Percentiles rank a stretch among this genome's conserved stretches.
These are phyloP conservation scores for Trypanosoma mega DNA, from an alignment of 208 protist species.

Conservation along the genomic window DNA sequence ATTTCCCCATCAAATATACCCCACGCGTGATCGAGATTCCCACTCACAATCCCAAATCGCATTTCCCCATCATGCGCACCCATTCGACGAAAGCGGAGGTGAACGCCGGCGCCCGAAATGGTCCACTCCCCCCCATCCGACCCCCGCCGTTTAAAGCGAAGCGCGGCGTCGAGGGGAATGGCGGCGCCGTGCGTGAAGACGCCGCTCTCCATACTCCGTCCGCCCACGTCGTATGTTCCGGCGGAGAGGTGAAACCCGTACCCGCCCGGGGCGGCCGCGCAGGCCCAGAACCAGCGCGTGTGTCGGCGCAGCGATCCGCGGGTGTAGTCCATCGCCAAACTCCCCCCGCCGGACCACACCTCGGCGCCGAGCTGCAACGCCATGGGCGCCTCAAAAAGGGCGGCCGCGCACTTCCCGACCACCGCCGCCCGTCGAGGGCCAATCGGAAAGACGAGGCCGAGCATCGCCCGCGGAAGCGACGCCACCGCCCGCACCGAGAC, in stretches of 20 bases:
- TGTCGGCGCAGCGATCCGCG: constrained; percentile 38
- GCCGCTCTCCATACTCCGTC: constrained; percentile 36
- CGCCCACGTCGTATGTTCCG: constrained; percentile 37
- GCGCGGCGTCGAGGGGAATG: constrained; percentile 26
- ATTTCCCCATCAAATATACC: constrained; percentile 36
- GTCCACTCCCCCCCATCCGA: constrained; percentile 7
- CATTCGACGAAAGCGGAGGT: constrained; percentile 26
- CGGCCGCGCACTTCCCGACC: constrained; percentile 41
- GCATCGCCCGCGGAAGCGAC: constrained; percentile 19
- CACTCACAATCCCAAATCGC: constrained; percentile 24
- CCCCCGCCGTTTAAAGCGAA: constrained; percentile 15
- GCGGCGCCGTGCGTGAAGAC: constrained; percentile 19
- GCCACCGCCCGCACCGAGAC: constrained; percentile 20
- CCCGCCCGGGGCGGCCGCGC: constrained; percentile 23
- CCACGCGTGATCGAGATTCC: constrained; percentile 43
- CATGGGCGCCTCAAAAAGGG: constrained; percentile 9
- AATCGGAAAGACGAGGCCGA: constrained; percentile 44
- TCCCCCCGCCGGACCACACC: constrained; percentile 5
- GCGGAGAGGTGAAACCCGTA: constrained; percentile 42
- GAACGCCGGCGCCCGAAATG: constrained; percentile 25
- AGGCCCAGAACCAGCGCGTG: constrained; percentile 43
- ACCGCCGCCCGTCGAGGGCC: constrained; percentile 34
- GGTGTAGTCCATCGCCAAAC: constrained; percentile 49
- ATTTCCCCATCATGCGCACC: constrained; percentile 32
- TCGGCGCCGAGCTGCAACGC: constrained; percentile 5